Evolutionary conservation across 495 filamentous ascomycete genomes (phyloP).

Genomic region (Annulohypoxylon maeteangense): DNA sequence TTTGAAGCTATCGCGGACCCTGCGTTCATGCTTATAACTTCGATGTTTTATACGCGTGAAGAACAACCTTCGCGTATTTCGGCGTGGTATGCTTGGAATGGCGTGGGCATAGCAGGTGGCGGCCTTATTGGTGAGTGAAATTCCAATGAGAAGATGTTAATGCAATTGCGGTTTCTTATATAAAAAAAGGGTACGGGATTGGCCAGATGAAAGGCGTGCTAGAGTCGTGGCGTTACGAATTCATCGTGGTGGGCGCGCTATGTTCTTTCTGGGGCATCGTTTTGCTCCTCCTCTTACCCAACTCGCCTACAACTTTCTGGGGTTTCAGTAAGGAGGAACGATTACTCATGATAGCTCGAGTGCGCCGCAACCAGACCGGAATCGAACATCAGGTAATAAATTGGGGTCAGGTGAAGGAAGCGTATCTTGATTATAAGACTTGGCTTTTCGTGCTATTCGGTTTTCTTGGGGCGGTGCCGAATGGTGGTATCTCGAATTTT

Average conservation of each 20-base stretch:
- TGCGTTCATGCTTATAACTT: slow-evolving; percentile 30
- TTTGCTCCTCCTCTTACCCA: background rate
- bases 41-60: slow-evolving; percentile 19
- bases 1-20: slow-evolving; percentile 25
- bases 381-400: slow-evolving; percentile 3
- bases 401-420: slow-evolving; percentile 1
- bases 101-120: slow-evolving; percentile 55
- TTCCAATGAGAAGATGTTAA: background rate
- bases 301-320: slow-evolving; percentile 4
- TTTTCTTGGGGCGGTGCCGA: background rate
- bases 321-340: slow-evolving; percentile 1
- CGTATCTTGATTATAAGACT: slow-evolving; percentile 5
- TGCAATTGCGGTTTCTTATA: background rate
- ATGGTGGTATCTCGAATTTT: slow-evolving; percentile 7
- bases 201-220: background rate
- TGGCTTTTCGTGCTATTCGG: slow-evolving; percentile 5
- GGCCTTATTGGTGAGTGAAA: slow-evolving; percentile 43
- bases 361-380: slow-evolving; percentile 9
- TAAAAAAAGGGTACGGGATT: slow-evolving; percentile 1
- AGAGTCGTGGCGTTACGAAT: slow-evolving; percentile 2
- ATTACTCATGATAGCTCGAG: slow-evolving; percentile 4
- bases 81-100: slow-evolving; percentile 56
- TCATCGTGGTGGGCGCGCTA: background rate
- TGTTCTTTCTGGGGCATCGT: slow-evolving; percentile 6
- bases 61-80: slow-evolving; percentile 47